These are phyloP conservation scores for Coemansia asiatica DNA, from an alignment of 192 early-diverging fungal genomes.

Conservation along the genomic window DNA sequence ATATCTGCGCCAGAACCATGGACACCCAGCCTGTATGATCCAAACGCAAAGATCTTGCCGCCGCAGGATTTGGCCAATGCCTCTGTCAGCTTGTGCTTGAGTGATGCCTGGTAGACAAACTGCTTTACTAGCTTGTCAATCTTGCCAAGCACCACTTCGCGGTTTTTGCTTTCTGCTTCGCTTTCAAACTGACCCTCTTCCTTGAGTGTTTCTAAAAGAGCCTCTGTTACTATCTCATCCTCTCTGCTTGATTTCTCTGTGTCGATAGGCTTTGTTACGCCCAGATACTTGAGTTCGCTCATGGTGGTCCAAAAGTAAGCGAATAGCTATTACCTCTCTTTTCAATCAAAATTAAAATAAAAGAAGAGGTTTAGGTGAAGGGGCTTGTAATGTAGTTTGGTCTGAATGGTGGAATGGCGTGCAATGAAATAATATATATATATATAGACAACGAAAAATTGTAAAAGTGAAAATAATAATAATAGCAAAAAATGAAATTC, in stretches of 20 bases:
- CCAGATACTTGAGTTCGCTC: slow-evolving; percentile 55
- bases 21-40: slow-evolving; percentile 93
- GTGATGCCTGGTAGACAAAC: slow-evolving; percentile 80
- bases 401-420: too few species aligned
- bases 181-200: slow-evolving; percentile 83
- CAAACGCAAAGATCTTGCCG: slow-evolving; percentile 97
- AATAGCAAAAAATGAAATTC: neutral
- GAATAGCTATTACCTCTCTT: neutral
- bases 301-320: slow-evolving; percentile 5
- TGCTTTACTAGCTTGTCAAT: slow-evolving; percentile 87
- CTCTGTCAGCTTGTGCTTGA: slow-evolving; percentile 78
- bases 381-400: too few species aligned
- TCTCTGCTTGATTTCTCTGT: slow-evolving; percentile 58
- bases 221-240: slow-evolving; percentile 71
- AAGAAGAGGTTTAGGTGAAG: too few species aligned
- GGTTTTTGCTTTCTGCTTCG: slow-evolving; percentile 76
- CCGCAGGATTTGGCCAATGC: slow-evolving; percentile 80
- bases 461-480: too few species aligned
- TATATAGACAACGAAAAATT: too few species aligned
- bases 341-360: neutral
- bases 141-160: slow-evolving; percentile 84
- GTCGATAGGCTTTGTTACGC: slow-evolving; percentile 83
- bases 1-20: slow-evolving; percentile 96
- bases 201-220: slow-evolving; percentile 69
- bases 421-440: neutral